Percentiles rank a stretch among this genome's conserved stretches.
These are phyloP conservation scores for Ophiostoma populinum DNA, from an alignment of 2,329 filamentous ascomycete genomes.

Conservation along the genomic window DNA sequence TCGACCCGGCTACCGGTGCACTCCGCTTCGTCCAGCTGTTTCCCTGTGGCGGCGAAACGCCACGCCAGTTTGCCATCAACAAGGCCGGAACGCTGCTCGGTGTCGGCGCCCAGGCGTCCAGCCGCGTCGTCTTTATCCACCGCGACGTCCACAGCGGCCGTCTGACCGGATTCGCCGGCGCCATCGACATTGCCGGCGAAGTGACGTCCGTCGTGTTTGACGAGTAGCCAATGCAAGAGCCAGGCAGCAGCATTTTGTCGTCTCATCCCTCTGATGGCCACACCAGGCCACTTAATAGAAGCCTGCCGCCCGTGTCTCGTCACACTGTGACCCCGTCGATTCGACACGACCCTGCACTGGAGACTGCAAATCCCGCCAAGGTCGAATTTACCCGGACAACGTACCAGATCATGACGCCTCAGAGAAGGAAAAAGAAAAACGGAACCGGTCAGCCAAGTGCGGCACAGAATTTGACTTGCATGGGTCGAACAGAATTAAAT, in stretches of 20 bases:
- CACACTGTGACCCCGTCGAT: too few relatives aligned
- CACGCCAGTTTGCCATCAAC: slow-evolving; percentile 53
- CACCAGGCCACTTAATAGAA: not conserved
- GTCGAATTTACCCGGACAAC: not conserved
- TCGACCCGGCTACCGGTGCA: slow-evolving; percentile 34
- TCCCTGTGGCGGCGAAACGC: slow-evolving; percentile 46
- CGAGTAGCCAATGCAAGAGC: slow-evolving; percentile 16
- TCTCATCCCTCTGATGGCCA: too few relatives aligned
- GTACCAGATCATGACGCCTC: too few relatives aligned
- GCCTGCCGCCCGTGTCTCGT: not conserved
- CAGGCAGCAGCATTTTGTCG: too few relatives aligned
- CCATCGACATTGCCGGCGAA: slow-evolving; percentile 24
- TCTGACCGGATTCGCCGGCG: slow-evolving; percentile 29
- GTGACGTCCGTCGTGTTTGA: slow-evolving; percentile 31
- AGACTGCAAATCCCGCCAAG: too few relatives aligned
- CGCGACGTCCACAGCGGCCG: slow-evolving; percentile 42
- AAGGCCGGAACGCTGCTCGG: slow-evolving; percentile 45
- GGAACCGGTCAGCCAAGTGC: too few relatives aligned
- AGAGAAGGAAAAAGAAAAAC: too few relatives aligned
- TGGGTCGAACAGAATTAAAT: too few relatives aligned
- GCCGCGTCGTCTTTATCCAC: slow-evolving; percentile 41
- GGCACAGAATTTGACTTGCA: too few relatives aligned
- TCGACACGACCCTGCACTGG: too few relatives aligned
- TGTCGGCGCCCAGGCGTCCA: slow-evolving; percentile 45
- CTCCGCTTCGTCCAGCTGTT: slow-evolving; percentile 38